Evolutionary conservation across 495 filamentous ascomycete genomes (phyloP).

Genomic region (Penicillium manginii): DNA sequence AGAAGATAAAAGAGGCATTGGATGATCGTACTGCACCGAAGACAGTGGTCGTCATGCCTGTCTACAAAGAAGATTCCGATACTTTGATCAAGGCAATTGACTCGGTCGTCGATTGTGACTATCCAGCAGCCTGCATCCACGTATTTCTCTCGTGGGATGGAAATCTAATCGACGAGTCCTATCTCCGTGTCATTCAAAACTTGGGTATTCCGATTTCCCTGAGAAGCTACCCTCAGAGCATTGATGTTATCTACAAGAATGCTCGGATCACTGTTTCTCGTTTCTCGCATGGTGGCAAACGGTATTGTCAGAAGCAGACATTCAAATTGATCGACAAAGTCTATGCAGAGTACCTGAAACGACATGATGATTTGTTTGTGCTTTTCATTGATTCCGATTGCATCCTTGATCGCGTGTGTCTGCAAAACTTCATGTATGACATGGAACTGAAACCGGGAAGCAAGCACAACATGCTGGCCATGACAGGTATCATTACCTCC

Average conservation of each 20-base stretch:
- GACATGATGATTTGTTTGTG: slow-evolving; percentile 91
- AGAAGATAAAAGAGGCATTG: slow-evolving; percentile 79
- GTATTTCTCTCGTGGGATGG: slow-evolving; percentile 97
- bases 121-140: slow-evolving; percentile 90
- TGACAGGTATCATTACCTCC: slow-evolving; percentile 97
- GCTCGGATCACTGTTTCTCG: slow-evolving; percentile 89
- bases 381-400: slow-evolving; percentile 99
- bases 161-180: slow-evolving; percentile 83
- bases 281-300: slow-evolving; percentile 92
- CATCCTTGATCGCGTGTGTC: slow-evolving; percentile 87
- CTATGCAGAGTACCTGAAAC: slow-evolving; percentile 84
- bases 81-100: slow-evolving; percentile 87
- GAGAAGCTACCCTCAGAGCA: slow-evolving; percentile 82
- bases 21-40: slow-evolving; percentile 89
- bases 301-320: slow-evolving; percentile 90
- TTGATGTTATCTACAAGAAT: slow-evolving; percentile 83
- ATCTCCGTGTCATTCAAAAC: slow-evolving; percentile 83
- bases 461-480: slow-evolving; percentile 91
- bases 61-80: slow-evolving; percentile 89
- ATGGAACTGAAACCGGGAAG: slow-evolving; percentile 98
- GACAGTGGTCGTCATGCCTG: slow-evolving; percentile 96
- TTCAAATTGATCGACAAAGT: slow-evolving; percentile 95
- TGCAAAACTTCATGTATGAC: slow-evolving; percentile 98
- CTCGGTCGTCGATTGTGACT: slow-evolving; percentile 93
- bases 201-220: slow-evolving; percentile 82